These are phyloP conservation scores for Pulveroboletus sp. DNA, from an alignment of 768 basidiomycete species.

Conservation along the genomic window DNA sequence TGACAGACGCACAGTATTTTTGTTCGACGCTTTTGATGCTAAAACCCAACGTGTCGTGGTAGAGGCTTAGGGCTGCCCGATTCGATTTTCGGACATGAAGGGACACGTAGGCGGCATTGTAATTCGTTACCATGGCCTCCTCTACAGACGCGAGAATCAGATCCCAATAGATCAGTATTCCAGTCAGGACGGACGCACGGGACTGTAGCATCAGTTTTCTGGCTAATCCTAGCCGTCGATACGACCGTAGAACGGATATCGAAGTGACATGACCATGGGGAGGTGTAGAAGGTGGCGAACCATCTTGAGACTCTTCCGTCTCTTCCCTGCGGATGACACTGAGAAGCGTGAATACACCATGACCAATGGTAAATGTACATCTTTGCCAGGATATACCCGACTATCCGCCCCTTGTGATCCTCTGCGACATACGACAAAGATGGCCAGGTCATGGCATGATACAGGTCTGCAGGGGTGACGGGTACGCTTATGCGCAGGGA, in stretches of 20 bases:
- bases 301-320: constrained; percentile 37
- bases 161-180: background rate
- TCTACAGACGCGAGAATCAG: constrained; percentile 42
- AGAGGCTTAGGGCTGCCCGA: constrained; percentile 82
- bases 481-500: background rate
- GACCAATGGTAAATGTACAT: constrained; percentile 53
- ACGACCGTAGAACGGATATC: constrained; percentile 88
- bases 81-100: constrained; percentile 96
- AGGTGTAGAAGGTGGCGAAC: constrained; percentile 45
- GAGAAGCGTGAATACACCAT: constrained; percentile 18
- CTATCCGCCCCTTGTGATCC: constrained; percentile 81
- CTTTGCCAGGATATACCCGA: constrained; percentile 94
- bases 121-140: constrained; percentile 86
- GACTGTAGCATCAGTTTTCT: constrained; percentile 93
- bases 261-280: constrained; percentile 93
- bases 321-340: constrained; percentile 51
- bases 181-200: constrained; percentile 49
- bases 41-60: constrained; percentile 88
- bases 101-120: constrained; percentile 78
- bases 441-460: constrained; percentile 89
- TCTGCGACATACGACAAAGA: constrained; percentile 91
- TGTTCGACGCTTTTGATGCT: constrained; percentile 81
- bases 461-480: constrained; percentile 60
- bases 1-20: constrained; percentile 74
- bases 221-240: constrained; percentile 86